A percentile compares a stretch with the other conserved stretches of the same genome.
These are phyloP conservation scores for Furcasterigmium sp. DNA, from an alignment of 2,329 filamentous ascomycete genomes.

Conservation along the genomic window DNA sequence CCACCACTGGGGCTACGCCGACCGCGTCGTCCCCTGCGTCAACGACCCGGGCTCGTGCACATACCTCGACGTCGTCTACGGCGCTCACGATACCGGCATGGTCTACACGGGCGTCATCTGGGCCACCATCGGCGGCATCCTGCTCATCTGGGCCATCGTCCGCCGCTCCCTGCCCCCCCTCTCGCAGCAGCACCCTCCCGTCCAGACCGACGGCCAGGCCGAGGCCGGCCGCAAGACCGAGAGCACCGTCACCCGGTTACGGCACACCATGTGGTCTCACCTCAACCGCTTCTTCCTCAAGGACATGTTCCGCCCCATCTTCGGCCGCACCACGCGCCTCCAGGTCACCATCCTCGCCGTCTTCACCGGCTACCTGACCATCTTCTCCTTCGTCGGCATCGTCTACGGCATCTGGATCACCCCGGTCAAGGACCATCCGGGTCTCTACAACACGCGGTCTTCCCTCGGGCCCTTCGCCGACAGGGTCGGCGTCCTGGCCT, in stretches of 20 bases:
- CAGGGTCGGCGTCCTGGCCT: constrained; percentile 65
- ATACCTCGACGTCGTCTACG: constrained; percentile 47
- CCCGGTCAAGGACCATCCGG: constrained; percentile 52
- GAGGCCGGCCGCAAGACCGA: constrained; percentile 7
- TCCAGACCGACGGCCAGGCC: constrained; percentile 11
- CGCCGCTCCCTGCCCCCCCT: constrained; percentile 16
- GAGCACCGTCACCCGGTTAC: constrained; percentile 18
- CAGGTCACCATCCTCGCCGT: constrained; percentile 58
- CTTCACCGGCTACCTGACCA: constrained; percentile 55
- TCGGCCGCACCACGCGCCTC: constrained; percentile 63
- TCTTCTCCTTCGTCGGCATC: constrained; percentile 67
- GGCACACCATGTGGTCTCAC: constrained; percentile 24
- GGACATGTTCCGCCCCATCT: constrained; percentile 51
- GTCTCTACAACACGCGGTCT: constrained; percentile 58
- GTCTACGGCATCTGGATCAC: constrained; percentile 65
- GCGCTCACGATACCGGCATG: constrained; percentile 42
- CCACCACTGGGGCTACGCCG: constrained; percentile 42
- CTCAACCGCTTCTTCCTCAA: constrained; percentile 49
- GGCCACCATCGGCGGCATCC: constrained; percentile 36
- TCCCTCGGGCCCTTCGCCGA: constrained; percentile 64
- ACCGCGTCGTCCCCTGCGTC: constrained; percentile 37
- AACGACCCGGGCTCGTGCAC: constrained; percentile 41
- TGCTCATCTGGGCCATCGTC: constrained; percentile 35
- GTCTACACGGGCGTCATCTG: constrained; percentile 46
- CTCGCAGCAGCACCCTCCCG: constrained; percentile 5